These are phyloP conservation scores for Circinella minor DNA, from an alignment of 371 early-diverging fungal species.

Conservation along the genomic window DNA sequence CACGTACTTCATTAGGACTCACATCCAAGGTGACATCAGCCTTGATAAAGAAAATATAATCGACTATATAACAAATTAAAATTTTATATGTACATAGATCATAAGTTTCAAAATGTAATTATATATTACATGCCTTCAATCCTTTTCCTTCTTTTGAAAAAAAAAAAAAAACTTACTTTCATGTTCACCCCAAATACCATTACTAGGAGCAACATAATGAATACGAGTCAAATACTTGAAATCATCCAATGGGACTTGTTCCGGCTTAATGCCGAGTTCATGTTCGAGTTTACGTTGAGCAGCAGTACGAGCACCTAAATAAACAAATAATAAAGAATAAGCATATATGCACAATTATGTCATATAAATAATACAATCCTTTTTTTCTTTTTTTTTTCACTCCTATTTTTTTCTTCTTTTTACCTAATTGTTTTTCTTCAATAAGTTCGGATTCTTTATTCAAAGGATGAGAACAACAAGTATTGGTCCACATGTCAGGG, in stretches of 20 bases:
- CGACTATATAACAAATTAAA: constrained; percentile 57
- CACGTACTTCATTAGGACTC: constrained; percentile 86
- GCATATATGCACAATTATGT: no score
- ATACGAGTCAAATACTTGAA: constrained; percentile 92
- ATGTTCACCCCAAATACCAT: constrained; percentile 98
- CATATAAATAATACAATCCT: background rate
- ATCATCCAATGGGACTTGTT: constrained; percentile 79
- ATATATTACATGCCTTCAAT: no score
- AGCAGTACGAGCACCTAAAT: constrained; percentile 54
- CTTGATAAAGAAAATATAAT: constrained; percentile 87
- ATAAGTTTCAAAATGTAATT: no score
- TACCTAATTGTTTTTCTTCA: constrained; percentile 78
- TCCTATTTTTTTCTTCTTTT: background rate
- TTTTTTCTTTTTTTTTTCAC: no score
- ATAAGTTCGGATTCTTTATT: constrained; percentile 81
- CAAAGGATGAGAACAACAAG: constrained; percentile 97
- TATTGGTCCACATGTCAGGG: constrained; percentile 96
- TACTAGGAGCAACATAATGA: constrained; percentile 93
- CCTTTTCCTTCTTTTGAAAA: background rate
- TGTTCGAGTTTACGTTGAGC: constrained; percentile 91
- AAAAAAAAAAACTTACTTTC: constrained; percentile 67
- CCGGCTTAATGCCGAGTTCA: constrained; percentile 90
- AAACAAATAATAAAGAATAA: no score
- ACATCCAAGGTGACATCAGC: constrained; percentile 69
- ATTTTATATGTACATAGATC: no score